phyloP scores from a whole-genome alignment of 305 asterid genomes.

The Solanum hybrid region DNA sequence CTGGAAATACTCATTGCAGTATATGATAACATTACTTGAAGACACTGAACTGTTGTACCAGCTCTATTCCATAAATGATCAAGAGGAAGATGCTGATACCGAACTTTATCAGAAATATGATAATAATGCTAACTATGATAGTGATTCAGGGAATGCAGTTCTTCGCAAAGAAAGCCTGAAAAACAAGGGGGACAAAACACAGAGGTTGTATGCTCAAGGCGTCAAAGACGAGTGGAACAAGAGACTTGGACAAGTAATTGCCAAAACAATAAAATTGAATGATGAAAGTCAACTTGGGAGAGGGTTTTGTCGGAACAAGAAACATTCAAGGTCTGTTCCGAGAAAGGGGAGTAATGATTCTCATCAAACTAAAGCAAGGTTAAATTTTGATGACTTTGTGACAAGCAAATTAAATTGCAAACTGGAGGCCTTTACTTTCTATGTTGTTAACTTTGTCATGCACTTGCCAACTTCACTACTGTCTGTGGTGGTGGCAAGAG shows the following conservation, averaged over 20 bases:
- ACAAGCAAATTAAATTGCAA: conserved; percentile 2
- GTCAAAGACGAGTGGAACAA: conserved; percentile 1
- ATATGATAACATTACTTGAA: conserved; percentile 9
- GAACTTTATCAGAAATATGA: neutral
- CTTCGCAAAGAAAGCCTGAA: conserved; percentile 2
- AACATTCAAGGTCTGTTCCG: neutral
- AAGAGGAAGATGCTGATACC: conserved; percentile 1
- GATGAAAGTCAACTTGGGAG: neutral
- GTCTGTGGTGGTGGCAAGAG: conserved; percentile 1
- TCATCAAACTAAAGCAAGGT: conserved; percentile 3
- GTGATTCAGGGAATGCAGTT: neutral
- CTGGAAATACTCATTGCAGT: conserved; percentile 4
- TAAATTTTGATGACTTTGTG: conserved; percentile 9
- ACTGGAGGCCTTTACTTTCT: neutral
- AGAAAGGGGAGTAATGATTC: neutral
- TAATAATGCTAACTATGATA: neutral
- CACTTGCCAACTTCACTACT: conserved; percentile 13
- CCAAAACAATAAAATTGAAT: conserved; percentile 4
- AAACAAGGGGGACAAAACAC: neutral
- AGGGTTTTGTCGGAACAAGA: neutral
- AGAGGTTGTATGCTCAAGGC: neutral
- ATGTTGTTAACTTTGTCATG: conserved; percentile 5
- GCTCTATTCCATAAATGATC: conserved; percentile 3
- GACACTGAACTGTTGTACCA: conserved; percentile 9
- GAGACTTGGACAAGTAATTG: neutral